Base-by-base conservation (phyloP, 768 basidiomycete genomes). In the Hydnomerulius pinastri region DNA sequence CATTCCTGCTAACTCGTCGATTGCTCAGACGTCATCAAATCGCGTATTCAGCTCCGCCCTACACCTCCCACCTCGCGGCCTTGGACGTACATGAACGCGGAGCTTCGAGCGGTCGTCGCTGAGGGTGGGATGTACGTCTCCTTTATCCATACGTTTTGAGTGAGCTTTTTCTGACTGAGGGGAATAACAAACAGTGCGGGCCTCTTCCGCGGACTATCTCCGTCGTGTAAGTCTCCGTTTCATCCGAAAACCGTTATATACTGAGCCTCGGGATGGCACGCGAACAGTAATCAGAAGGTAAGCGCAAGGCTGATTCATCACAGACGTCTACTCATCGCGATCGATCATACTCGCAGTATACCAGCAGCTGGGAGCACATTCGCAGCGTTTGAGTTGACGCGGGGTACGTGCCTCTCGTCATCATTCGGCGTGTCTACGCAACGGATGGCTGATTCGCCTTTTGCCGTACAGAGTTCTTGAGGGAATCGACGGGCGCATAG, bases 361-460 rank as follows among this genome's bases (percentile, higher is more conserved):
- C 94, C 94, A 12, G 90, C 94, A 5, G 93, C 92, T 11, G 94
- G 83, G 36, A 85, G 86, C 57, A 97, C 94, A 3, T 96, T 97
- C 57, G 86, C 90, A 10, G 88, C 89, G 0, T 97, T 88, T 61
- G 93, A 97, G 66, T 62, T 94, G 23, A 90, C 86, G 0, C 72
- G 90, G 73, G 86, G 86, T 85, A 45, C 48, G 78, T 59, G 4
- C 23, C 20, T n/a, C 9, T n/a, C 2, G 50, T 11, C 13, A 12
- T 2, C 13, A 27, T 37, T 28, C 36, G 11, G 10, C 27, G 18
- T 13, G 5, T 35, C 11, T 35, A 12, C 17, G 4, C 13, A 12
- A 4, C 17, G 5, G 4, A 2, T 29, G 6, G 15, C 35, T 40
- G 29, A 20, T 27, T 15, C 1, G 20, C 25, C 2, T 6, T 42